These are phyloP conservation scores for Linnemannia zychae DNA, from an alignment of 192 early-diverging fungal species.

Conservation along the genomic window DNA sequence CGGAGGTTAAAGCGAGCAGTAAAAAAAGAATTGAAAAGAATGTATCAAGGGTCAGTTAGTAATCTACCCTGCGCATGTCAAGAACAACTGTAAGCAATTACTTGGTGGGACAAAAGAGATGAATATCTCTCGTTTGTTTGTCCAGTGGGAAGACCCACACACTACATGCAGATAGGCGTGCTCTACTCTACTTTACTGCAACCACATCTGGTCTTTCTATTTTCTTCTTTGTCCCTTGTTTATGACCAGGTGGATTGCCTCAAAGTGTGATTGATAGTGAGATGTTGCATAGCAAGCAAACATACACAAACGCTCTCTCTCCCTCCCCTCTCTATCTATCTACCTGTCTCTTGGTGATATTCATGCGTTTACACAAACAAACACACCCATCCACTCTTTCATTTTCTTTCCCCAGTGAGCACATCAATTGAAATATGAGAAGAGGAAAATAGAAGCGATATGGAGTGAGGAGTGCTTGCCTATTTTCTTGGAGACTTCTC, in stretches of 20 bases:
- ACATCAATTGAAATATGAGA: not conserved
- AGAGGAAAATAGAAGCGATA: not conserved
- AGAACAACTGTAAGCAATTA: not conserved
- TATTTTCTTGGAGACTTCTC: conserved; percentile 79
- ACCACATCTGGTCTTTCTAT: not conserved
- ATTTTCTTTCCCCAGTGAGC: not conserved
- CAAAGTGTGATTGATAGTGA: not conserved
- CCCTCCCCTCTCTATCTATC: too few species aligned
- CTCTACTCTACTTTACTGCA: not conserved
- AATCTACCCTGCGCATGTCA: not conserved
- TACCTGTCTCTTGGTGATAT: not conserved
- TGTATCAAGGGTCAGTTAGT: not conserved
- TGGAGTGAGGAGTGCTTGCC: conserved; percentile 53
- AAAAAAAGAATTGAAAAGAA: not conserved
- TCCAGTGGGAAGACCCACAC: not conserved
- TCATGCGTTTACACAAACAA: conserved; percentile 11
- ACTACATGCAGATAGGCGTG: not conserved
- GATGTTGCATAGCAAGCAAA: not conserved
- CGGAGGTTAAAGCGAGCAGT: not conserved
- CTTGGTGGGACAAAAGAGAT: not conserved
- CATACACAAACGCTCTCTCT: too few species aligned
- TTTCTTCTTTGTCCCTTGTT: not conserved
- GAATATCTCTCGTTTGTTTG: not conserved
- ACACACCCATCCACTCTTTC: not conserved
- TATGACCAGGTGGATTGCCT: not conserved